Percentiles rank a stretch among this genome's conserved stretches.
Evolutionary conservation across 495 filamentous ascomycete species (phyloP).

Genomic region (Aspergillus sclerotiicarbonarius): DNA sequence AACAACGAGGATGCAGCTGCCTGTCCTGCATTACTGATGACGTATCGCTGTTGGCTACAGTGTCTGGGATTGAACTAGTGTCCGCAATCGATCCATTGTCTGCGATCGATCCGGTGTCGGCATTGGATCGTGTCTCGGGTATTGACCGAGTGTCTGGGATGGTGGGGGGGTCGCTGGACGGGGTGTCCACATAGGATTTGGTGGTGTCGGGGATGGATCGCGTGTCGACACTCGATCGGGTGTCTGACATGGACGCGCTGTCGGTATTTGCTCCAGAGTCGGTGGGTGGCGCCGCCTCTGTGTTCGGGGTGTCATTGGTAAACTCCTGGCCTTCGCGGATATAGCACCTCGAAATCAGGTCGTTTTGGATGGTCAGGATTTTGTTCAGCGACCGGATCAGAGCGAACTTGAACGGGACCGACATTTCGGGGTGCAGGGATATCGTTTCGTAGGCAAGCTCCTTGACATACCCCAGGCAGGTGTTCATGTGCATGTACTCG

Average conservation of each 20-base stretch:
- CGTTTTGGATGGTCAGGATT: conserved; percentile 62
- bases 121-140: background rate
- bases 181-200: too few relatives aligned
- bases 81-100: background rate
- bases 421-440: conserved; percentile 42
- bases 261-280: background rate
- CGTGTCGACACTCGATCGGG: background rate
- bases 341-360: conserved; percentile 66
- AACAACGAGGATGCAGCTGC: background rate
- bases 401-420: conserved; percentile 51
- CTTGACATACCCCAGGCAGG: conserved; percentile 59
- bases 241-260: background rate
- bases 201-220: background rate
- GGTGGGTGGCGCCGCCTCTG: background rate
- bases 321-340: conserved; percentile 44
- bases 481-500: conserved; percentile 65
- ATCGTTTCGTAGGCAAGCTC: conserved; percentile 60
- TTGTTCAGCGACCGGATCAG: conserved; percentile 53
- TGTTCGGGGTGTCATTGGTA: background rate
- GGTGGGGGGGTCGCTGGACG: too few relatives aligned
- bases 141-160: background rate
- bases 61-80: background rate
- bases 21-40: background rate
- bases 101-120: background rate
- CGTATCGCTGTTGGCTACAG: background rate